phyloP scores from a whole-genome alignment of 768 basidiomycete species.

The Udeniomyces megalosporus region DNA sequence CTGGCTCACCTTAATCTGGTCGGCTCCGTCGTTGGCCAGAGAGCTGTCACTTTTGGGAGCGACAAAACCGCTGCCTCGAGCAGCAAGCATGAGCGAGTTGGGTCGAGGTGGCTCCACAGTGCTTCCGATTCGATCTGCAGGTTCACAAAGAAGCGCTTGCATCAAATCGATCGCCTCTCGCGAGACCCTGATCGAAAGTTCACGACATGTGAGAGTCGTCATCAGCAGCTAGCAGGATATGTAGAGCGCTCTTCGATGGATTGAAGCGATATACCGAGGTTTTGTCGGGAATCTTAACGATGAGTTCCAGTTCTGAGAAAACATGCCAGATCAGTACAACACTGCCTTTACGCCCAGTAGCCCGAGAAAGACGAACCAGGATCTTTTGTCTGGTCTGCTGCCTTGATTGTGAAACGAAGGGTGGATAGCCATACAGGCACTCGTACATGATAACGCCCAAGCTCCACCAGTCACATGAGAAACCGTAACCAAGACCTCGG shows the following conservation, averaged over 20 bases:
- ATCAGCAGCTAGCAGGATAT: no score
- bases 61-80: constrained; percentile 57
- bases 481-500: constrained; percentile 54
- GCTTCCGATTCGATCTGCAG: constrained; percentile 77
- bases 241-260: constrained; percentile 35
- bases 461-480: constrained; percentile 97
- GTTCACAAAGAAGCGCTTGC: constrained; percentile 79
- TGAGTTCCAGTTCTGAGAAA: constrained; percentile 60
- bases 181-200: constrained; percentile 56
- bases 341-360: no score
- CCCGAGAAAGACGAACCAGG: constrained; percentile 33
- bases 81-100: constrained; percentile 57
- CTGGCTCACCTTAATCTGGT: constrained; percentile 59
- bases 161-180: constrained; percentile 76
- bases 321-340: not conserved
- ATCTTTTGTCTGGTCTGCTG: constrained; percentile 95
- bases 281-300: constrained; percentile 70
- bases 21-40: constrained; percentile 50
- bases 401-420: constrained; percentile 52
- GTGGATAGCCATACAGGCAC: constrained; percentile 54
- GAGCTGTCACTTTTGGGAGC: constrained; percentile 22
- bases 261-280: constrained; percentile 44
- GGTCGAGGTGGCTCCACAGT: constrained; percentile 54
- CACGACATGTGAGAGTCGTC: constrained; percentile 55
- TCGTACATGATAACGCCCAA: constrained; percentile 91